These are phyloP conservation scores for Trifolium repens DNA, from an alignment of 306 rosid genomes.

Conservation along the genomic window DNA sequence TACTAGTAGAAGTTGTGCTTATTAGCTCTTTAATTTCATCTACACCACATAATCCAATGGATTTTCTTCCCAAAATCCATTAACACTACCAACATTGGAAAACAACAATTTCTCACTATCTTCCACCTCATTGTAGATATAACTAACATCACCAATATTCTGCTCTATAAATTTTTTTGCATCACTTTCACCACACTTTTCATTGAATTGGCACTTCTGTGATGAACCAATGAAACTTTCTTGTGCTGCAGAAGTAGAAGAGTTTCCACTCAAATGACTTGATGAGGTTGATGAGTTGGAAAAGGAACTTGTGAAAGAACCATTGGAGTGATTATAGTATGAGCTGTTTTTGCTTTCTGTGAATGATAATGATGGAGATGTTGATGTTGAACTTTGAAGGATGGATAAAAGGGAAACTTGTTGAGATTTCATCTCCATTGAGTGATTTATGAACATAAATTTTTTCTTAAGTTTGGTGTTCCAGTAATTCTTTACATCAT, in stretches of 20 bases:
- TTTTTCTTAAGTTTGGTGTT: constrained; percentile 96
- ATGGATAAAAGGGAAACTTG: constrained; percentile 43
- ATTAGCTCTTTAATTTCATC: constrained; percentile 76
- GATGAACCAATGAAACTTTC: constrained; percentile 50
- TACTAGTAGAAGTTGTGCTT: constrained; percentile 42
- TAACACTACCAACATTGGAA: constrained; percentile 39
- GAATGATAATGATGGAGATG: constrained; percentile 47
- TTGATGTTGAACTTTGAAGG: constrained; percentile 49
- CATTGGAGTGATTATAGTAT: constrained; percentile 22
- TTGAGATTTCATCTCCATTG: constrained; percentile 47
- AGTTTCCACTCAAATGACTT: constrained; percentile 48
- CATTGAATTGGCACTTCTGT: constrained; percentile 42
- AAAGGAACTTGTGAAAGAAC: constrained; percentile 45
- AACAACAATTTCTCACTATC: constrained; percentile 47
- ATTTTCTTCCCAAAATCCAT: constrained; percentile 56
- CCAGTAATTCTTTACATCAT: constrained; percentile 94
- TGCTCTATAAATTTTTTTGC: constrained; percentile 34
- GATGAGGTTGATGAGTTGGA: constrained; percentile 46
- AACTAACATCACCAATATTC: constrained; percentile 36
- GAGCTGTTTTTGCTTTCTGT: constrained; percentile 42
- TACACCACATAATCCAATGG: constrained; percentile 65
- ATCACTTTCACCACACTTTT: background rate
- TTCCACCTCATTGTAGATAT: constrained; percentile 43
- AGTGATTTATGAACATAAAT: constrained; percentile 47
- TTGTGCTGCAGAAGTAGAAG: constrained; percentile 51